Conservation (phyloP, 805 yeast genomes). For the Saccharomyces eubayanus region DNA sequence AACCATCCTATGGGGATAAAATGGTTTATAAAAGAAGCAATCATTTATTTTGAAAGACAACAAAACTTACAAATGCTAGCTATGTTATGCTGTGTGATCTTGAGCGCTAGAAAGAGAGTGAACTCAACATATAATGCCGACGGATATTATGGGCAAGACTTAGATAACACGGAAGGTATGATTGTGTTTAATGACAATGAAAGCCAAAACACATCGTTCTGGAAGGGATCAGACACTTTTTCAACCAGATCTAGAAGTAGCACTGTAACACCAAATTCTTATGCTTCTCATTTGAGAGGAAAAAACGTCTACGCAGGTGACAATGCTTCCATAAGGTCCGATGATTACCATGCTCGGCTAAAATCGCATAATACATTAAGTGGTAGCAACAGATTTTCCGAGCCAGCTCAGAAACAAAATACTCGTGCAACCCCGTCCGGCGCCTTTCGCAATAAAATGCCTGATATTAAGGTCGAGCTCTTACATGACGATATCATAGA, state of each 20-base stretch:
- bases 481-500: slow-evolving; percentile 24
- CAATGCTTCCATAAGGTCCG: slow-evolving; percentile 18
- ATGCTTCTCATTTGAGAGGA: slow-evolving; percentile 1
- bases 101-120: slow-evolving; percentile 13
- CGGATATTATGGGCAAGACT: background rate
- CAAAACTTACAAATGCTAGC: slow-evolving; percentile 85
- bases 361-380: background rate
- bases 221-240: slow-evolving; percentile 6
- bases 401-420: background rate
- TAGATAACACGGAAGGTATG: background rate
- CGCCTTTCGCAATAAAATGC: slow-evolving; percentile 4
- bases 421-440: background rate
- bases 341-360: slow-evolving; percentile 10
- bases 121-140: background rate
- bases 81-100: slow-evolving; percentile 66
- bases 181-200: background rate
- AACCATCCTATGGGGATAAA: slow-evolving; percentile 66
- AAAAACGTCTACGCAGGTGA: slow-evolving; percentile 2
- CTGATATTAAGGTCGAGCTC: slow-evolving; percentile 22
- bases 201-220: background rate
- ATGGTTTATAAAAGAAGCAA: slow-evolving; percentile 55
- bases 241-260: slow-evolving; percentile 13
- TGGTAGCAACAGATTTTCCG: background rate
- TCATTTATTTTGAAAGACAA: slow-evolving; percentile 52
- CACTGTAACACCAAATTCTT: slow-evolving; percentile 4